A percentile compares a stretch with the other conserved stretches of the same genome.
Conservation (phyloP, 345 rosid genomes). For the Lumnitzera racemosa region DNA sequence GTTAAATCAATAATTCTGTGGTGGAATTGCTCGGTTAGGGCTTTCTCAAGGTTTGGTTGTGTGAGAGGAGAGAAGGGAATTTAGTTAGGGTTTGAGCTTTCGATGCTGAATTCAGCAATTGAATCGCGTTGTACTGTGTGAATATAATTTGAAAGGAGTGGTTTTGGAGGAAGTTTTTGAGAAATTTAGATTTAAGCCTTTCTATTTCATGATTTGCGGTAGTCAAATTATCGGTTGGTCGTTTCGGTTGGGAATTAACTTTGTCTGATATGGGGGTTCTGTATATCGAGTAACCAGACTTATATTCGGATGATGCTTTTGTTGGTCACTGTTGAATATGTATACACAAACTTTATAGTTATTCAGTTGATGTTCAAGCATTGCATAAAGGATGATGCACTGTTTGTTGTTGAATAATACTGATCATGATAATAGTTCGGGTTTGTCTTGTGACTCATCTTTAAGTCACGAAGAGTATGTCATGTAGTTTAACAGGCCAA, state of each 20-base stretch:
- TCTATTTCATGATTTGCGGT: too few relatives aligned
- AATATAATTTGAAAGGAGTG: too few relatives aligned
- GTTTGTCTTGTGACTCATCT: background rate
- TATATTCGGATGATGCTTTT: too few relatives aligned
- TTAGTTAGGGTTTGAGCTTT: background rate
- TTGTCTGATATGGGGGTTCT: too few relatives aligned
- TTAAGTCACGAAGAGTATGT: background rate
- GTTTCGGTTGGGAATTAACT: too few relatives aligned
- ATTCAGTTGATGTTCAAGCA: too few relatives aligned
- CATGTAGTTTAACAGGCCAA: background rate
- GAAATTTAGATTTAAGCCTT: too few relatives aligned
- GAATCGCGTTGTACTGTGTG: background rate
- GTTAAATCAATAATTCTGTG: background rate
- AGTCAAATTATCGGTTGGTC: too few relatives aligned
- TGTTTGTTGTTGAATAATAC: background rate
- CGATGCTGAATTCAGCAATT: background rate
- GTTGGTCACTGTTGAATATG: too few relatives aligned
- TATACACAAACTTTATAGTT: too few relatives aligned
- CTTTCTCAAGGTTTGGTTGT: background rate
- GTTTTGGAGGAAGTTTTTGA: too few relatives aligned
- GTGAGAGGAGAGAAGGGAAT: background rate
- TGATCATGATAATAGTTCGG: background rate
- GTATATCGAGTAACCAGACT: too few relatives aligned
- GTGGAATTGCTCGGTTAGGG: background rate
- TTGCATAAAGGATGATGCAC: background rate